Conservation (phyloP, 495 filamentous ascomycete genomes). For the Trichoderma gamsii region DNA sequence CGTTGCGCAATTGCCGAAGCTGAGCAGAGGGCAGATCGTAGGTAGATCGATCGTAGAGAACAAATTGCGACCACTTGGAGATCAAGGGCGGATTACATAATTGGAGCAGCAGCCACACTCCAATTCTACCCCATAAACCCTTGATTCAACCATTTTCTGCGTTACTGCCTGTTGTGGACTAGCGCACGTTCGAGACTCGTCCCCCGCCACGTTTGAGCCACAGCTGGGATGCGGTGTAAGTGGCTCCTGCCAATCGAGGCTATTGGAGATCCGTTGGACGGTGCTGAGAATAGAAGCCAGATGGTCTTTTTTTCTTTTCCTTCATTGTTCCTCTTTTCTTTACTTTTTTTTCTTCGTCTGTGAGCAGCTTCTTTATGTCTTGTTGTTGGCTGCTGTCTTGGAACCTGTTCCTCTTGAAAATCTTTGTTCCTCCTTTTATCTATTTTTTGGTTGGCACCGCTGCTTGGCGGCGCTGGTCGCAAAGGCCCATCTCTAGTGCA, state of each 20-base stretch:
- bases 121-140: neutral
- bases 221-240: constrained; percentile 9
- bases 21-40: neutral
- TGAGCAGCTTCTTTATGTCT: neutral
- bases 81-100: neutral
- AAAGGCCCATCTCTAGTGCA: neutral
- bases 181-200: neutral
- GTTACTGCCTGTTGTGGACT: neutral
- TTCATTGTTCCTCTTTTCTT: neutral
- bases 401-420: neutral
- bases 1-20: neutral
- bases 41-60: neutral
- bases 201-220: constrained; percentile 1
- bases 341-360: neutral
- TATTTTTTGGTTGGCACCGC: neutral
- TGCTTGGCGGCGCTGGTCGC: constrained; percentile 9
- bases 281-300: neutral
- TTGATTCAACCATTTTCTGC: neutral
- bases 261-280: neutral
- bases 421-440: neutral
- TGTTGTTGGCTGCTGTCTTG: neutral
- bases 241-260: neutral
- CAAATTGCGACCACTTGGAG: constrained; percentile 1
- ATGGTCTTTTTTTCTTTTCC: neutral
- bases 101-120: constrained; percentile 9